These are phyloP conservation scores for Porcisia hertigi DNA, from an alignment of 208 protist species.

Conservation along the genomic window DNA sequence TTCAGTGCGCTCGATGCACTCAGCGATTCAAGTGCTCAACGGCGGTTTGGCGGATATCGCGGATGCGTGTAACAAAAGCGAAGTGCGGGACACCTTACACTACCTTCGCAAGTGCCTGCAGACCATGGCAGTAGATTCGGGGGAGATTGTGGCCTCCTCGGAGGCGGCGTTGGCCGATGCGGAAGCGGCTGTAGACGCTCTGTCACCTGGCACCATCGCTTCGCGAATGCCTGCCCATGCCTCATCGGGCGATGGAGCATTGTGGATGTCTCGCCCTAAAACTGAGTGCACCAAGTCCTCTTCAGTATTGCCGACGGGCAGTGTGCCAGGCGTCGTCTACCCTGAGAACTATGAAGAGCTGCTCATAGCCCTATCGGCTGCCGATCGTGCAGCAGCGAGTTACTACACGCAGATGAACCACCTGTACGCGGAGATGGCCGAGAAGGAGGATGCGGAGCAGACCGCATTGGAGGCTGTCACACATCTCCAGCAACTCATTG, in stretches of 20 bases:
- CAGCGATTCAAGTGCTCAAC: slow-evolving; percentile 21
- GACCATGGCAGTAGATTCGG: slow-evolving; percentile 19
- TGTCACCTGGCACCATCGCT: background rate
- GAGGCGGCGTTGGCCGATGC: background rate
- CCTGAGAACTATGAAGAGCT: slow-evolving; percentile 41
- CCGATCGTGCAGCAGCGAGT: slow-evolving; percentile 64
- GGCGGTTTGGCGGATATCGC: slow-evolving; percentile 37
- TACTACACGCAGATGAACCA: slow-evolving; percentile 78
- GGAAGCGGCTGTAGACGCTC: background rate
- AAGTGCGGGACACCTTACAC: slow-evolving; percentile 45
- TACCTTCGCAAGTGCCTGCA: slow-evolving; percentile 42
- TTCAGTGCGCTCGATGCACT: slow-evolving; percentile 24
- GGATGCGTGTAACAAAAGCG: slow-evolving; percentile 34
- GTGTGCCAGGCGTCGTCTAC: background rate
- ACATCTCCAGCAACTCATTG: slow-evolving; percentile 39
- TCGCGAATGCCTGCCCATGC: too few species aligned
- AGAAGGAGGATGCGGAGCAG: slow-evolving; percentile 49
- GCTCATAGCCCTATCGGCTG: slow-evolving; percentile 52
- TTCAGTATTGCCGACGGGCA: too few species aligned
- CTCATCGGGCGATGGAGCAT: background rate
- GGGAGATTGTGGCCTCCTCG: background rate
- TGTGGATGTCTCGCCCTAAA: background rate
- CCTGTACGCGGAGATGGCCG: slow-evolving; percentile 57
- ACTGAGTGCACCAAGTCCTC: background rate
- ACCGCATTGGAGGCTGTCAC: slow-evolving; percentile 35